Evolutionary conservation across 257 asterid species (phyloP), one percentile per base, ranked within the genome.

Genomic region (Marsdenia floribunda): DNA sequence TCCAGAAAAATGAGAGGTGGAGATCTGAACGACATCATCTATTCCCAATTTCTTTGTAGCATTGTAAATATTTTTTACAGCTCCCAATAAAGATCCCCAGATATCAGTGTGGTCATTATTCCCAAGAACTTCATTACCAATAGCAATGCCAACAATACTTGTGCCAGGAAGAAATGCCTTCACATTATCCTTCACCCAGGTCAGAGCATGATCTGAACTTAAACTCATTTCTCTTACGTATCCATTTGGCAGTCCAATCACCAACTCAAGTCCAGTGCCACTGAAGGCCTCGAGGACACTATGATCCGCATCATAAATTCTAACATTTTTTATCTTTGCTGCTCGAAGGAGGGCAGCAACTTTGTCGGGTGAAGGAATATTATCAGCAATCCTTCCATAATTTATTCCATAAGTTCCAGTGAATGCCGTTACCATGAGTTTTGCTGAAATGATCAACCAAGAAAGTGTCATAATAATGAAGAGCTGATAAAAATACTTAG

Each of bases 351-450:
- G 87, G 15, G 49, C 79, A 65, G 88, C 99, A 24, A 95, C 99
- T 80, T 87, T 79, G 33, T 90, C 96, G 0, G 99, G 99, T 0
- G 98, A 80, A 58, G 98, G 99, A 83, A 95, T 90, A 68, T 95
- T 92, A 81, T 95, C 93, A 3, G 99, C 97, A 76, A 95, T 82
- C 73, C 98, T 90, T 60, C 99, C 99, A 47, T 95, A 95, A 71
- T 95, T 95, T 80, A 95, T 90, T 60, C 99, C 99, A 40, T 85
- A 95, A 0, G 96, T 92, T 73, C 99, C 98, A 0, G 98, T 95
- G 83, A 95, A 95, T 8, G 96, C 96, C 15, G 68, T 68, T 14
- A 85, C 88, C 18, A 66, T 72, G 46, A 52, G 73, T 29, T 77
- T 76, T 49, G 73, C 94, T 90, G 94, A 80, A 80, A 84, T 72